phyloP scores from a whole-genome alignment of 495 filamentous ascomycete genomes.

The Trichocladium antarcticum region DNA sequence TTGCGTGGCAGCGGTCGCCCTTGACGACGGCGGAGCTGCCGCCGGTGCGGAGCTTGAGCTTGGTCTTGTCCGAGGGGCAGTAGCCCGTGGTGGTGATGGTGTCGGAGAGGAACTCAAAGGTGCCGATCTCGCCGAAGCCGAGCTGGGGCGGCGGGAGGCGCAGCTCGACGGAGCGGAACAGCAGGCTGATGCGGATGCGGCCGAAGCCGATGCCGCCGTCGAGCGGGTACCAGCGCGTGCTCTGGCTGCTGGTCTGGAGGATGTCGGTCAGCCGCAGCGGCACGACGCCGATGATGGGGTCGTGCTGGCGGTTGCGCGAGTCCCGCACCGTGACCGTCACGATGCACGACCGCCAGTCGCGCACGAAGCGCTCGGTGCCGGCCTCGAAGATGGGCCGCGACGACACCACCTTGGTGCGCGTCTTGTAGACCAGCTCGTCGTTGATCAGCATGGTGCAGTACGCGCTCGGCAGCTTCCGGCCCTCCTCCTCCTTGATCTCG shows the following conservation, averaged over 20 bases:
- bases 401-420: slow-evolving; percentile 78
- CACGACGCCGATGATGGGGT: slow-evolving; percentile 86
- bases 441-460: slow-evolving; percentile 89
- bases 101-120: slow-evolving; percentile 71
- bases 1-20: slow-evolving; percentile 43
- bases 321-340: slow-evolving; percentile 83
- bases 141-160: slow-evolving; percentile 69
- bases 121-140: slow-evolving; percentile 81
- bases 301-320: slow-evolving; percentile 77
- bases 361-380: slow-evolving; percentile 86
- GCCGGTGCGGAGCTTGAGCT: slow-evolving; percentile 72
- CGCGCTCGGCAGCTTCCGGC: slow-evolving; percentile 65
- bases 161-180: slow-evolving; percentile 79
- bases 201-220: slow-evolving; percentile 65
- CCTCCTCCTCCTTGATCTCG: slow-evolving; percentile 69
- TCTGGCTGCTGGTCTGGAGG: slow-evolving; percentile 73
- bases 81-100: slow-evolving; percentile 50
- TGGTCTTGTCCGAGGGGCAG: slow-evolving; percentile 52
- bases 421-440: slow-evolving; percentile 86
- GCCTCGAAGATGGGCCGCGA: slow-evolving; percentile 95
- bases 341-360: slow-evolving; percentile 82
- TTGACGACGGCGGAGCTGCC: slow-evolving; percentile 66
- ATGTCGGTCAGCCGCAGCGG: slow-evolving; percentile 79
- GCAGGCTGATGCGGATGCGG: slow-evolving; percentile 74
- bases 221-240: slow-evolving; percentile 49